Evolutionary conservation across 1,284 basidiomycete species (phyloP).

Genomic region (Trametes versicolor): DNA sequence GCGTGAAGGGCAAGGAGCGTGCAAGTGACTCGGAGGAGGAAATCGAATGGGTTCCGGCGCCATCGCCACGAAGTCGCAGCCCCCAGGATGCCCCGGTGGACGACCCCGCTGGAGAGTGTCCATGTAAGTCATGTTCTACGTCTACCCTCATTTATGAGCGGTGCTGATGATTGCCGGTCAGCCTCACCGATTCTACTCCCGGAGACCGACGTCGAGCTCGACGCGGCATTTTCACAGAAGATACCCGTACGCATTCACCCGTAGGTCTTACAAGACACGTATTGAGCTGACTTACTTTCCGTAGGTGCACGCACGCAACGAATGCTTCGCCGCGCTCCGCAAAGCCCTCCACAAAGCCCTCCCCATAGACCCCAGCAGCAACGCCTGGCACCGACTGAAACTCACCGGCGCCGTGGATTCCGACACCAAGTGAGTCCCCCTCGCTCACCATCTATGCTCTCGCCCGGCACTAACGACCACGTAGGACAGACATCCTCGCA

Average conservation of each 20-base stretch:
- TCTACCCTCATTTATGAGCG: neutral
- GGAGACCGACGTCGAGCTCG: constrained; percentile 58
- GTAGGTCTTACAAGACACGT: neutral
- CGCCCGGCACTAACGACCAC: neutral
- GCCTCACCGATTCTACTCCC: constrained; percentile 49
- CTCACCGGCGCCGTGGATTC: constrained; percentile 21
- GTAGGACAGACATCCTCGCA: constrained; percentile 43
- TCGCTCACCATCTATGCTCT: neutral
- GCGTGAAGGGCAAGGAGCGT: constrained; percentile 14
- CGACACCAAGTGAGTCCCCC: constrained; percentile 37
- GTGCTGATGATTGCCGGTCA: constrained; percentile 10
- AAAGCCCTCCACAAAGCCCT: constrained; percentile 48
- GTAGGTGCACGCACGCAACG: constrained; percentile 47
- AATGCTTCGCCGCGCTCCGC: constrained; percentile 44
- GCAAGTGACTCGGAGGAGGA: neutral
- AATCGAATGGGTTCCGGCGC: neutral
- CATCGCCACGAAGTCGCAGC: neutral
- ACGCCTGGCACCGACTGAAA: constrained; percentile 38
- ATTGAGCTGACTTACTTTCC: neutral
- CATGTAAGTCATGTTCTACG: constrained; percentile 9
- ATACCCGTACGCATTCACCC: constrained; percentile 55
- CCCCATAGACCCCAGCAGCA: constrained; percentile 33
- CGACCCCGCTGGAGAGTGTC: neutral
- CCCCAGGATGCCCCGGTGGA: neutral
- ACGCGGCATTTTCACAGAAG: constrained; percentile 68